Conservation (phyloP, 768 basidiomycete species). For the Baorangia bicolor region DNA sequence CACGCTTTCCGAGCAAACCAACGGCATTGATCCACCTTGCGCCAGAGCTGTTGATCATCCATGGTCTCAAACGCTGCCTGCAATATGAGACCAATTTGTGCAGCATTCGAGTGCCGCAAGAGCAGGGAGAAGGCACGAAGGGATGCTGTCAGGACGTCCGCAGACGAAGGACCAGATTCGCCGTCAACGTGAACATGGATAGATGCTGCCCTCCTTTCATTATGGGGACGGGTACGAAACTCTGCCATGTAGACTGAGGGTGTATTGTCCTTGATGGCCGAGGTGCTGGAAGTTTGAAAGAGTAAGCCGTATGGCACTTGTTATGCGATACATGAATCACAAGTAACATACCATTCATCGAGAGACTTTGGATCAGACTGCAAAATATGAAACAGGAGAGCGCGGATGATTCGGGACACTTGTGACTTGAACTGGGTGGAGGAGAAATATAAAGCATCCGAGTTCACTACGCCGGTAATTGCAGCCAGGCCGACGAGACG, state of each 20-base stretch:
- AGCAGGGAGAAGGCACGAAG: conserved; percentile 71
- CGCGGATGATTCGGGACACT: conserved; percentile 64
- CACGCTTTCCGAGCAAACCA: conserved; percentile 78
- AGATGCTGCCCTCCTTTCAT: conserved; percentile 83
- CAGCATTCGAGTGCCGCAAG: conserved; percentile 71
- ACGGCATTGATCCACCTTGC: conserved; percentile 64
- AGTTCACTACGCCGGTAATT: conserved; percentile 74
- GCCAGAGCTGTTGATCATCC: conserved; percentile 63
- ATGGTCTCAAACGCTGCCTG: conserved; percentile 71
- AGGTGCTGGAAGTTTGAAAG: conserved; percentile 41
- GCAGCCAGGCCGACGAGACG: conserved; percentile 86
- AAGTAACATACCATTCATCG: conserved; percentile 59
- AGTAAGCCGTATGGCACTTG: neutral
- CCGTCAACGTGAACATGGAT: conserved; percentile 89
- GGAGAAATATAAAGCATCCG: conserved; percentile 79
- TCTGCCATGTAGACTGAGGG: conserved; percentile 80
- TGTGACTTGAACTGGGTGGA: conserved; percentile 71
- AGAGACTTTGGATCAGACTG: conserved; percentile 58
- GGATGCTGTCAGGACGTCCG: conserved; percentile 73
- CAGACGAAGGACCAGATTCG: conserved; percentile 73
- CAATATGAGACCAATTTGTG: conserved; percentile 70
- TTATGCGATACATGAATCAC: neutral
- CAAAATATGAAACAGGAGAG: conserved; percentile 67
- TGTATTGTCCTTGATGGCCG: conserved; percentile 64
- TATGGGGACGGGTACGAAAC: conserved; percentile 75